These are phyloP conservation scores for Schwanniomyces sp. DNA, from an alignment of 805 yeast genomes.

Conservation along the genomic window DNA sequence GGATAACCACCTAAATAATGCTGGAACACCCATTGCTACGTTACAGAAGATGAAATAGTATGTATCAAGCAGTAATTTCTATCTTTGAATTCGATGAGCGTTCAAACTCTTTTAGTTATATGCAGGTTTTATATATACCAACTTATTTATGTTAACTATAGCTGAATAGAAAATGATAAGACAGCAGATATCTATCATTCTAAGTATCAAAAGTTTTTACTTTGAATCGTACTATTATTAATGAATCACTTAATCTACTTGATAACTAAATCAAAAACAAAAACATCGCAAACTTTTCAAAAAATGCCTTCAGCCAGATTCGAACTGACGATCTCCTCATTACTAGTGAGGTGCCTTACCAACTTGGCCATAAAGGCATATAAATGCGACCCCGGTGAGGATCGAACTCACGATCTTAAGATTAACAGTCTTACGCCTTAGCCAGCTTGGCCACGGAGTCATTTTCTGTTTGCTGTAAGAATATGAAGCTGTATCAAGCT, in stretches of 20 bases:
- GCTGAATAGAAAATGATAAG: too few relatives aligned
- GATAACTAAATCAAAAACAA: background rate
- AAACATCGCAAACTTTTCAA: background rate
- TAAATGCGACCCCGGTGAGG: constrained; percentile 17
- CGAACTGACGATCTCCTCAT: constrained; percentile 11
- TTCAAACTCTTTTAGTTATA: background rate
- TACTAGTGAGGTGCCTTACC: constrained; percentile 11
- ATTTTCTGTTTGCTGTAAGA: background rate
- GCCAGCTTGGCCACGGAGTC: constrained; percentile 22
- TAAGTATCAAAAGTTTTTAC: too few relatives aligned
- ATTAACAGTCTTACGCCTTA: constrained; percentile 21
- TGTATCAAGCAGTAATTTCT: background rate
- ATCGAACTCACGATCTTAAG: constrained; percentile 21
- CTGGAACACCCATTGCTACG: constrained; percentile 86
- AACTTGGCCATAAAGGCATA: constrained; percentile 9
- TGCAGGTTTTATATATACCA: background rate
- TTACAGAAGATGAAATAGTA: background rate
- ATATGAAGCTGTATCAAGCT: too few relatives aligned
- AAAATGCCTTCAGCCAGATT: constrained; percentile 9
- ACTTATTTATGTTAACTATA: too few relatives aligned
- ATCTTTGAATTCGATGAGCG: background rate
- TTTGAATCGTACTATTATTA: background rate
- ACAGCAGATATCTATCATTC: too few relatives aligned
- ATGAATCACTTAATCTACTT: background rate
- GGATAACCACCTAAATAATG: constrained; percentile 95